Conservation (phyloP, 441 rosid species). For the Arabidopsis hybrid region DNA sequence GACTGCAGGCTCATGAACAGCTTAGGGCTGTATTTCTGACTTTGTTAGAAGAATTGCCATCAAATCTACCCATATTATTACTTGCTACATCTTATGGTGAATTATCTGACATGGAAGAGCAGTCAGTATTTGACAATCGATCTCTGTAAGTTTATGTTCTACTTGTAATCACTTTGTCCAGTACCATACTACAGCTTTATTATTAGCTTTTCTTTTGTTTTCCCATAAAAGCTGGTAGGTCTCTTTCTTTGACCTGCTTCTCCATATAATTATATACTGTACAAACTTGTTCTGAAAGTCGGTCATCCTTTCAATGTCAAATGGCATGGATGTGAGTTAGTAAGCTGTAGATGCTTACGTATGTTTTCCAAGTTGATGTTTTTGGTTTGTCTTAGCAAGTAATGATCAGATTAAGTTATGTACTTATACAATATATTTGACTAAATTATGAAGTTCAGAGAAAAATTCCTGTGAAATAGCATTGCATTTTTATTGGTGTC, state of each 20-base stretch:
- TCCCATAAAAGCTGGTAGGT: not conserved
- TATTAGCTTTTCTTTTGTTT: not conserved
- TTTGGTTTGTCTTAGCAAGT: not conserved
- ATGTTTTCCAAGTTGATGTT: not conserved
- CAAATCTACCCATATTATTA: constrained; percentile 84
- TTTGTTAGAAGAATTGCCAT: constrained; percentile 92
- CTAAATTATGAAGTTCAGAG: not conserved
- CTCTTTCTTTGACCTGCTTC: not conserved
- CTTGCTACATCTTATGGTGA: constrained; percentile 78
- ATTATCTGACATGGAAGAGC: constrained; percentile 61
- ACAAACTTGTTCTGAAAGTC: not conserved
- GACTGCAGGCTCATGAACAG: constrained; percentile 93
- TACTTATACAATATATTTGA: not conserved
- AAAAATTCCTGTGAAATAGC: not conserved
- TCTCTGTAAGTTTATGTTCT: constrained; percentile 68
- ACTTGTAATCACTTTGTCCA: constrained; percentile 8
- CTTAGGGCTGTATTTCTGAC: constrained; percentile 92
- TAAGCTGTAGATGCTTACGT: not conserved
- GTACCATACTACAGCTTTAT: not conserved
- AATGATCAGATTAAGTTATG: not conserved
- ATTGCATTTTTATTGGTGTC: constrained; percentile 12
- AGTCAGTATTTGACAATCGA: constrained; percentile 71
- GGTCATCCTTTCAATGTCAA: not conserved
- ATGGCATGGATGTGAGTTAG: not conserved
- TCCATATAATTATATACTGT: not conserved